These are phyloP conservation scores for Syzygium jambos DNA, from an alignment of 345 rosid species.

Conservation along the genomic window DNA sequence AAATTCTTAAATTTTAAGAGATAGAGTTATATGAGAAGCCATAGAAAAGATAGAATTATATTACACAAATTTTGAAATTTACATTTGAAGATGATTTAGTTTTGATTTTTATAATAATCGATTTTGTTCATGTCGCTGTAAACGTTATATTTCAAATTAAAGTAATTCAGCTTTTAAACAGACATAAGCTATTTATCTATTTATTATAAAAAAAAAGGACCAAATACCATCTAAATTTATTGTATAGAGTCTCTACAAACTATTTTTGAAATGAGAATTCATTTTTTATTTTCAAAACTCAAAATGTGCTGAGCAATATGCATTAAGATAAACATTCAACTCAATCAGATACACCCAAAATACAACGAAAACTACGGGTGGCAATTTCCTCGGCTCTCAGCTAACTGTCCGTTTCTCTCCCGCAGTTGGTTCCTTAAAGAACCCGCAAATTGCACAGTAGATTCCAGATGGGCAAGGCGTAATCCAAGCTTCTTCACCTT, in stretches of 20 bases:
- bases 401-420: neutral
- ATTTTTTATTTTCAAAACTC: neutral
- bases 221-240: neutral
- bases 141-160: neutral
- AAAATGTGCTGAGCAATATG: neutral
- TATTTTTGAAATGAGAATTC: neutral
- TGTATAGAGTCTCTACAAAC: neutral
- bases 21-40: neutral
- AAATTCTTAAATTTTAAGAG: neutral
- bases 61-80: neutral
- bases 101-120: neutral
- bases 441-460: slow-evolving; percentile 6
- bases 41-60: neutral
- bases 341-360: neutral
- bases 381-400: neutral
- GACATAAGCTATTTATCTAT: neutral
- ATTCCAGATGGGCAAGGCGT: neutral
- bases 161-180: neutral
- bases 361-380: neutral
- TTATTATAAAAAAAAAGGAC: neutral
- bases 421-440: neutral
- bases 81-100: neutral
- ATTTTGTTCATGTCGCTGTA: neutral
- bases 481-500: neutral
- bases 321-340: neutral